Conservation (phyloP, 805 yeast genomes). For the Candida koratica region DNA sequence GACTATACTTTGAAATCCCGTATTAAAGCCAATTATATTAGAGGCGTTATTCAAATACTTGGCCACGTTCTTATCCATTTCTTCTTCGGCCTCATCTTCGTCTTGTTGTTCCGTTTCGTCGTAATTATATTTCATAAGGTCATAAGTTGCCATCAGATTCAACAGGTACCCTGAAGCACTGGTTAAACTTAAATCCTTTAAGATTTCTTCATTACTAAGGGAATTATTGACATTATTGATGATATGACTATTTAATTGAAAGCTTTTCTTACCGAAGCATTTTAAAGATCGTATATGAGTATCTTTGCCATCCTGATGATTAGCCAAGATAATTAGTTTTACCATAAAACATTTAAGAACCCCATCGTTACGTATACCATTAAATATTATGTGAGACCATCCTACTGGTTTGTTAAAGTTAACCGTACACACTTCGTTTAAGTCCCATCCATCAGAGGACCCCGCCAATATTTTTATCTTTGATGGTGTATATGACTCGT, state of each 20-base stretch:
- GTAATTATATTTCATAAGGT: constrained; percentile 7
- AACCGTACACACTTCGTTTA: constrained; percentile 59
- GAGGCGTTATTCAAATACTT: constrained; percentile 30
- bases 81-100: too few species aligned
- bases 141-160: constrained; percentile 14
- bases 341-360: constrained; percentile 64
- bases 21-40: constrained; percentile 39
- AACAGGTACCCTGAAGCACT: constrained; percentile 33
- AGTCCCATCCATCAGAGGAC: constrained; percentile 67
- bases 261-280: constrained; percentile 43
- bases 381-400: constrained; percentile 67
- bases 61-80: constrained; percentile 21
- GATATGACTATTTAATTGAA: constrained; percentile 6
- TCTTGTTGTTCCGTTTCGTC: constrained; percentile 11
- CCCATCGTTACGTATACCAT: constrained; percentile 50
- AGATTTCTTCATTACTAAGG: constrained; percentile 16
- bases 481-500: constrained; percentile 92
- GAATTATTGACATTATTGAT: constrained; percentile 6
- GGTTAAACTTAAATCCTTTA: constrained; percentile 23
- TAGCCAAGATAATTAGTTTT: constrained; percentile 59
- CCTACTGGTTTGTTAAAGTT: constrained; percentile 67
- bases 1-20: constrained; percentile 39
- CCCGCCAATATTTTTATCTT: constrained; percentile 66
- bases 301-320: constrained; percentile 95
- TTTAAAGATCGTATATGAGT: constrained; percentile 78